Base-by-base conservation (phyloP, 2,329 filamentous ascomycete genomes). In the Xylariaceae sp. region DNA sequence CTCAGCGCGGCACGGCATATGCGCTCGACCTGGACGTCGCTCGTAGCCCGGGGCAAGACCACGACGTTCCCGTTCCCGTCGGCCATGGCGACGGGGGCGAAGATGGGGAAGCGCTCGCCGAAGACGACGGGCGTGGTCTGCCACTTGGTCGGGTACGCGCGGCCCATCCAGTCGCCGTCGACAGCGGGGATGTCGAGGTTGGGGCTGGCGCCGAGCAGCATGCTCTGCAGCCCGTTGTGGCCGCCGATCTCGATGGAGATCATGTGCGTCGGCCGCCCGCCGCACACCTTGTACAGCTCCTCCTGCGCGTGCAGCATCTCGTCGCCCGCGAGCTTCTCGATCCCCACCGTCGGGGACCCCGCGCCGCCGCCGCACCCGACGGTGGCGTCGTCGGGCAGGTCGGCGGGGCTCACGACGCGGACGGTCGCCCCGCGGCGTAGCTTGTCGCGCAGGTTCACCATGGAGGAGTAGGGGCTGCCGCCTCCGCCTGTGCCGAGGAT, bases 211-310 rank as follows among this genome's bases (percentile, higher is more conserved):
- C 82, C 82, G 4, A 85, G 68, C 3, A 84, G 74, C 69, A 86
- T 72, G 7, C 80, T 78, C 58, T 83, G 78, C 7, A 87, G 72
- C 0, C 85, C 84, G 58, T 88, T 88, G 4, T 78, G 79, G 6
- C 86, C 85, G n/a, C 86, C 86, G 48, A 88, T 85, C 62, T 88
- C 85, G 9, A 87, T 67, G 1, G 82, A 77, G 56, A 88, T 82
- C 56, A 87, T 80, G 30, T 82, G 81, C 16, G 83, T 80, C 18
- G 81, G 77, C 1, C 67, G 44, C 21, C 42, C 64, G 13, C 69
- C 65, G 30, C 79, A 77, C 39, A 64, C 48, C 41, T 79, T 77
- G 67, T 80, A 83, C 9, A 87, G 71, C 61, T 81, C 81, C 1
- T 63, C 60, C 53, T 81, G 79, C 2, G 79, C 73, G 42, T 82